Conservation (phyloP, 1,284 basidiomycete genomes). For the Omphalotus olearius region DNA sequence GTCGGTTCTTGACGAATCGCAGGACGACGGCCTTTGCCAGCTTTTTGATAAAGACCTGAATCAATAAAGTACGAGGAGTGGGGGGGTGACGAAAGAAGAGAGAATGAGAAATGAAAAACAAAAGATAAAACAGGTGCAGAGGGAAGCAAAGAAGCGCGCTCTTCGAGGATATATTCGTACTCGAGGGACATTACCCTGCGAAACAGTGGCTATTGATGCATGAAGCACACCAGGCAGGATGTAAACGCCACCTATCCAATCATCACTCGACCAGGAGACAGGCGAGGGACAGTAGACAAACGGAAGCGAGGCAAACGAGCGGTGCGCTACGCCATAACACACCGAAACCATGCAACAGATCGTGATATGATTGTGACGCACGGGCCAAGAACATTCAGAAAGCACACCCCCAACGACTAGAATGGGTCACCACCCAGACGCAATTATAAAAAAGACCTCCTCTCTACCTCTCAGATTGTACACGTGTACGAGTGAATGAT, state of each 20-base stretch:
- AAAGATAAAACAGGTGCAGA: constrained; percentile 6
- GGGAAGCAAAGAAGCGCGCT: not conserved
- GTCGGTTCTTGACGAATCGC: constrained; percentile 47
- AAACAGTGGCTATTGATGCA: too few relatives aligned
- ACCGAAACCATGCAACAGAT: not conserved
- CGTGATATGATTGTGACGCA: constrained; percentile 4
- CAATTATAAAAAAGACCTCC: not conserved
- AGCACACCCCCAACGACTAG: too few relatives aligned
- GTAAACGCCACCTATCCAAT: not conserved
- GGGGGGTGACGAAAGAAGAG: constrained; percentile 14
- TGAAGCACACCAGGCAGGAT: not conserved
- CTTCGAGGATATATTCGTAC: too few relatives aligned
- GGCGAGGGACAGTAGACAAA: not conserved
- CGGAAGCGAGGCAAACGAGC: not conserved
- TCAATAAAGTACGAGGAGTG: constrained; percentile 17
- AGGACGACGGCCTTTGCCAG: constrained; percentile 36
- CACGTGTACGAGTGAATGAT: not conserved
- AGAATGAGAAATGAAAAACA: constrained; percentile 3
- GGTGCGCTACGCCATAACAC: not conserved
- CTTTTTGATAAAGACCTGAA: constrained; percentile 66
- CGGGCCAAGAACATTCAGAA: not conserved
- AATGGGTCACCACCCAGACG: not conserved
- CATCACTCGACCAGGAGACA: not conserved
- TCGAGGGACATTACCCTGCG: too few relatives aligned
- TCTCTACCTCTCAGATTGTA: not conserved